Base-by-base conservation (phyloP, 139 green algal species). In the Bryopsis sp. region DNA sequence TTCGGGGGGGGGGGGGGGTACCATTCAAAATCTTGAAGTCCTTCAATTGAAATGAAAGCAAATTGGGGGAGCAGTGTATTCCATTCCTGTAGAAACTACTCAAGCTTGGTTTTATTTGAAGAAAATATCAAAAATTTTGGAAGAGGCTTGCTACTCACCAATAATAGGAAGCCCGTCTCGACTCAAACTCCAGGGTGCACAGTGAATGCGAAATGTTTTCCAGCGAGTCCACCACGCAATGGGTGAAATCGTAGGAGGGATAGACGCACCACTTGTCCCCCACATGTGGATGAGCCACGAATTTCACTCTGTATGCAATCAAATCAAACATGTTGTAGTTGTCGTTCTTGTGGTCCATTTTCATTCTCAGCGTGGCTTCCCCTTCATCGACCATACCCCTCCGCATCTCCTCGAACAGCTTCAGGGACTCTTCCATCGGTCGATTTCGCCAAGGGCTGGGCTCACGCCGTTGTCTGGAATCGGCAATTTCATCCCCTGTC, bases 121-220 rank as follows among this genome's bases (percentile, higher is more conserved):
- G n/a, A n/a, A n/a, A n/a, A n/a, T n/a, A n/a, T n/a, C n/a, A n/a
- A n/a, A n/a, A n/a, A n/a, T n/a, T n/a, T n/a, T n/a, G n/a, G n/a
- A n/a, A n/a, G n/a, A n/a, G n/a, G n/a, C n/a, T n/a, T n/a, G n/a
- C n/a, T 32, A 33, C 74, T 71, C 60, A 87, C 94, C 94, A 99
- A 79, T 95, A 99, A 82, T 98, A 99, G n/a, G 85, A 93, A n/a
- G 94, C 93, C 26, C 95, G 80, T 2, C 95, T 77, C 2, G 82
- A 79, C 82, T 97, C 92, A 80, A 99, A 99, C 80, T 99, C 95
- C 47, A 99, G 81, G 5, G 95, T 99, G 83, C 95, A 99, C 71
- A 99, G 80, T 2, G 94, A 99, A 82, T 99, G 94, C 0, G 91
- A 95, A 74, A 99, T 90, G 83, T 99, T 89, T 78, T 99, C 94